A percentile compares a stretch with the other conserved stretches of the same genome.
Evolutionary conservation across 768 basidiomycete genomes (phyloP).

Genomic region (Suillus spraguei): DNA sequence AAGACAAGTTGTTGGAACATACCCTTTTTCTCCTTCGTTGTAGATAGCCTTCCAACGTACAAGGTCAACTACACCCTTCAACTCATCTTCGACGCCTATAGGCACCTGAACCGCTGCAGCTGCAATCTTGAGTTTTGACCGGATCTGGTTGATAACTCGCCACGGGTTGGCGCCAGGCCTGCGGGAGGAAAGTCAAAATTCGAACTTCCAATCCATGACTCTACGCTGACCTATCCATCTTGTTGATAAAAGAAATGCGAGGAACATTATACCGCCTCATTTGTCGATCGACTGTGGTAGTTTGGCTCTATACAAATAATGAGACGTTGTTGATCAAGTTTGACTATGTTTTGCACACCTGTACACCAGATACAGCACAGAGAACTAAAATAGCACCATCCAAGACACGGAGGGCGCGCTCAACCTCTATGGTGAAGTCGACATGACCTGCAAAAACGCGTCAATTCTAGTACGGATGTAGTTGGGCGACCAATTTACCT

Average conservation of each 20-base stretch:
- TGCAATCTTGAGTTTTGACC: conserved; percentile 86
- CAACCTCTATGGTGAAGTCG: conserved; percentile 99
- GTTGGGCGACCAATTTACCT: conserved; percentile 45
- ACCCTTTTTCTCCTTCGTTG: conserved; percentile 96
- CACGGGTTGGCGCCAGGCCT: conserved; percentile 98
- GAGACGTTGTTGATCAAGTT: background rate
- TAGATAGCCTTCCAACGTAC: conserved; percentile 94
- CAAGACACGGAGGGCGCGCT: conserved; percentile 92
- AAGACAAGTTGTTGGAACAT: conserved; percentile 24
- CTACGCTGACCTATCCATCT: conserved; percentile 85
- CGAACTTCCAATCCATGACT: background rate
- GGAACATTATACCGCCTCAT: conserved; percentile 98
- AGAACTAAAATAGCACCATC: conserved; percentile 97
- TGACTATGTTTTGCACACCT: conserved; percentile 47
- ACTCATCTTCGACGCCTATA: conserved; percentile 86
- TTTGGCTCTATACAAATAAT: conserved; percentile 73
- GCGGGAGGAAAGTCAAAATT: background rate
- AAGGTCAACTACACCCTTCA: conserved; percentile 91
- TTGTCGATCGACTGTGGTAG: conserved; percentile 97
- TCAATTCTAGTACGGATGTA: background rate
- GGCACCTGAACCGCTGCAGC: conserved; percentile 97
- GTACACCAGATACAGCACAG: conserved; percentile 96
- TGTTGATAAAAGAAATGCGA: conserved; percentile 95
- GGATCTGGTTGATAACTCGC: conserved; percentile 91
- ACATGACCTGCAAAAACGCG: conserved; percentile 76